These are phyloP conservation scores for Aspergillus fructus DNA, from an alignment of 2,329 filamentous ascomycete genomes.

Conservation along the genomic window DNA sequence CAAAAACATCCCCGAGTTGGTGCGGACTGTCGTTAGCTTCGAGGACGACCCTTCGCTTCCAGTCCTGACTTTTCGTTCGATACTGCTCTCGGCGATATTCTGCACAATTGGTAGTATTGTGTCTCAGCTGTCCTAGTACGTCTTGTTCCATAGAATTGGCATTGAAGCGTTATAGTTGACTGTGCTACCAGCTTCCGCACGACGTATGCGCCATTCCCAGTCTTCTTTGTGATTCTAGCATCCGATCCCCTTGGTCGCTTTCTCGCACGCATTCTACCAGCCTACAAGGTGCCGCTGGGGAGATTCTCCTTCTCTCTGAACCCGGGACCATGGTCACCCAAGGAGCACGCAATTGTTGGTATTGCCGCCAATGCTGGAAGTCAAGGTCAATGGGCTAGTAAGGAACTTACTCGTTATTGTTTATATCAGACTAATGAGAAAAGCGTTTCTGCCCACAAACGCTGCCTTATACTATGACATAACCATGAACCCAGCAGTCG, in stretches of 20 bases:
- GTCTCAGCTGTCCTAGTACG: constrained; percentile 2
- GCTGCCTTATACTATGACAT: constrained; percentile 59
- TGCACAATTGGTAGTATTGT: neutral
- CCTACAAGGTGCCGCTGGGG: constrained; percentile 50
- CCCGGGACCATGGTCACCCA: constrained; percentile 57
- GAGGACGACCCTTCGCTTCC: neutral
- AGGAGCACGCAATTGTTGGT: constrained; percentile 57
- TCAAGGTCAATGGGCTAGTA: constrained; percentile 1
- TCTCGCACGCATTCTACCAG: constrained; percentile 52
- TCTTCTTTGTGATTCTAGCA: constrained; percentile 63
- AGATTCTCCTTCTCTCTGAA: constrained; percentile 54
- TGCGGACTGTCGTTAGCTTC: constrained; percentile 1
- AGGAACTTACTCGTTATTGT: constrained; percentile 43
- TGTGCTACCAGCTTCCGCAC: constrained; percentile 47
- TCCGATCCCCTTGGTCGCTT: constrained; percentile 56
- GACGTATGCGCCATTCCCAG: constrained; percentile 58
- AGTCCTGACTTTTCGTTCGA: neutral
- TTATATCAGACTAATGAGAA: constrained; percentile 54
- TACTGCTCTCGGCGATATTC: neutral
- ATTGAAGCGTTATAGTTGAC: neutral
- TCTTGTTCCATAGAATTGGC: neutral
- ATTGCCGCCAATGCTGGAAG: constrained; percentile 3
- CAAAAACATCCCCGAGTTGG: neutral
- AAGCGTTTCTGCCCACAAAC: constrained; percentile 55
- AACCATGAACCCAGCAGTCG: constrained; percentile 53